Evolutionary conservation across 1,284 basidiomycete species (phyloP), one percentile per base, ranked within the genome.

Genomic region (Hemileia vastatrix): DNA sequence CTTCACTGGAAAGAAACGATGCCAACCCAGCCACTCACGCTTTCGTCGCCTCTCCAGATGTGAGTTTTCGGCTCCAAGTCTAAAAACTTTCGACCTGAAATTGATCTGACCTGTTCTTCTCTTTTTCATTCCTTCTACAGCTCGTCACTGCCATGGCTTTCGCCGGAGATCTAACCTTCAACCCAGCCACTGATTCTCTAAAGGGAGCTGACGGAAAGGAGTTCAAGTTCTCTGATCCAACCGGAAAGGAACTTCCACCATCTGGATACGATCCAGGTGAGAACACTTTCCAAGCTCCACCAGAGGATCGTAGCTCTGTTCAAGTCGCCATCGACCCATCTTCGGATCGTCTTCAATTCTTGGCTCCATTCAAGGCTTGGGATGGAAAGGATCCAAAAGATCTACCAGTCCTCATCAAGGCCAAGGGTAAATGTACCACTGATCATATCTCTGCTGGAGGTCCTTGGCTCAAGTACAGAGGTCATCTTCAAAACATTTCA

Each of bases 381-480:
- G 83, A 94, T 77, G 90, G 92, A 68, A 87, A 95, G 84, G 86
- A 90, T 67, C 88, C 91, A 61, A 80, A 83, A 63, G 86, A 91
- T 74, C 83, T 94, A 71, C 93, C 92, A 49, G 82, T 98, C 68
- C 81, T 98, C 73, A 97, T 98, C 83, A 97, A 97, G 84, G 94
- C 90, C 68, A 83, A 86, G 81, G 94, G 94, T 83, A 97, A 98
- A 83, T 98, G 94, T 87, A 97, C 80, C 67, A 81, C 80, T 66
- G 80, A 81, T 71, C 78, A 79, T 75, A 90, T 95, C 77, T 88
- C 86, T 66, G 90, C 90, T 77, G 93, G 92, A 81, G 94, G 94
- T 64, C 94, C 94, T 51, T 98, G 93, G 93, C 83, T 97, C 80
- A 96, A 96, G 81, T 97, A 93, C 84, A 89, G 94, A 82, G 93